phyloP scores from a whole-genome alignment of 1,284 basidiomycete genomes.

The Ganoderma meredithae region DNA sequence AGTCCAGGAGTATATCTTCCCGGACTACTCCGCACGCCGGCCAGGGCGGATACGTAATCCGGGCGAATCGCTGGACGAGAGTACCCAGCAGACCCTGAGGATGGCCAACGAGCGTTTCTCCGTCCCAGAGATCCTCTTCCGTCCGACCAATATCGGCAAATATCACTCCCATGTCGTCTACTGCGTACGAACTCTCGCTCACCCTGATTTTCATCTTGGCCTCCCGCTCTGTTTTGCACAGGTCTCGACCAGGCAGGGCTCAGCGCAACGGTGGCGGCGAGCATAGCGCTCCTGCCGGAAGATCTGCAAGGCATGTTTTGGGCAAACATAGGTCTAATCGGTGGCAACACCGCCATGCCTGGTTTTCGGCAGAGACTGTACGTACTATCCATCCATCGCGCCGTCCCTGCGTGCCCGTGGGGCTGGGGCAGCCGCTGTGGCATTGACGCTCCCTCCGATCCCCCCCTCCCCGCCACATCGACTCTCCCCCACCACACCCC shows the following conservation, averaged over 20 bases:
- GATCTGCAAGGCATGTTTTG: constrained; percentile 92
- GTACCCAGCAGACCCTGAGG: constrained; percentile 77
- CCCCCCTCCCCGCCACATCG: constrained; percentile 7
- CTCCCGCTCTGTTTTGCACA: constrained; percentile 40
- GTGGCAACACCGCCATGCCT: constrained; percentile 81
- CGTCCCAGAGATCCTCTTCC: constrained; percentile 90
- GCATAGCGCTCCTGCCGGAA: constrained; percentile 76
- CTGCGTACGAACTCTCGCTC: constrained; percentile 23
- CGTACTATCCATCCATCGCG: constrained; percentile 36
- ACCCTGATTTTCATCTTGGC: constrained; percentile 19
- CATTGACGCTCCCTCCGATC: constrained; percentile 10
- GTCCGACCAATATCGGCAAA: constrained; percentile 87
- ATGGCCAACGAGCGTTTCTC: constrained; percentile 93
- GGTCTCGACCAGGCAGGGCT: constrained; percentile 86
- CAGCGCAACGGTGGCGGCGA: constrained; percentile 75
- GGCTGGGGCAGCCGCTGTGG: neutral
- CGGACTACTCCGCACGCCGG: constrained; percentile 81
- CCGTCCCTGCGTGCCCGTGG: constrained; percentile 21
- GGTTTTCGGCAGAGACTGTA: constrained; percentile 82
- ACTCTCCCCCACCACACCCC: neutral
- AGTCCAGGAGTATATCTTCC: constrained; percentile 88
- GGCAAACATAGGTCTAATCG: constrained; percentile 91
- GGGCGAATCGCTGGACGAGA: constrained; percentile 60
- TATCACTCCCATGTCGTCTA: constrained; percentile 17
- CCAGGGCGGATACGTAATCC: constrained; percentile 70